These are phyloP conservation scores for Russula griseocarnosa DNA, from an alignment of 768 basidiomycete genomes.

Conservation along the genomic window DNA sequence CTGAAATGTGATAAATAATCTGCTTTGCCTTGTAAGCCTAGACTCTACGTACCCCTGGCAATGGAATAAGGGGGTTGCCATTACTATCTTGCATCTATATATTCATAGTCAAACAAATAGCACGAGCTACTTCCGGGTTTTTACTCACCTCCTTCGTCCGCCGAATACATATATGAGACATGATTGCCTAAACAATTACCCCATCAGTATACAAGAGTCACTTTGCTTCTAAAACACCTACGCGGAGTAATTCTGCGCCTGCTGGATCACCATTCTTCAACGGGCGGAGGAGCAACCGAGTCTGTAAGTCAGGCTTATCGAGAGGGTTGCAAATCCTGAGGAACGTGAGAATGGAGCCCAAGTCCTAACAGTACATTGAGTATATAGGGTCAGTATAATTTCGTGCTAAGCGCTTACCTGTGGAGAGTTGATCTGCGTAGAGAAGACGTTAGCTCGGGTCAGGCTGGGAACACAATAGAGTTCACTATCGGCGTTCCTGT, in stretches of 20 bases:
- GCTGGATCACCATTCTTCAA: slow-evolving; percentile 61
- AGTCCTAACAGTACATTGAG: slow-evolving; percentile 51
- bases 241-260: slow-evolving; percentile 69
- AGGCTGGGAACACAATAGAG: slow-evolving; percentile 12
- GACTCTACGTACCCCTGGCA: slow-evolving; percentile 44
- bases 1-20: slow-evolving; percentile 34
- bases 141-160: slow-evolving; percentile 70
- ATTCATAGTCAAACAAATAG: slow-evolving; percentile 6
- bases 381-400: neutral
- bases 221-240: slow-evolving; percentile 33
- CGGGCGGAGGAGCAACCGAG: slow-evolving; percentile 72
- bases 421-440: slow-evolving; percentile 69
- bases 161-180: slow-evolving; percentile 74
- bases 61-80: slow-evolving; percentile 66
- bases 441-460: neutral
- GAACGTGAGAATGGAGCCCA: slow-evolving; percentile 83
- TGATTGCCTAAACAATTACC: slow-evolving; percentile 51
- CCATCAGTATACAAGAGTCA: slow-evolving; percentile 1
- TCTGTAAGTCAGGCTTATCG: slow-evolving; percentile 80
- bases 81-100: slow-evolving; percentile 75
- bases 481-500: slow-evolving; percentile 88
- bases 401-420: slow-evolving; percentile 39
- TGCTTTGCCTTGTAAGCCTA: slow-evolving; percentile 41
- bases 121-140: slow-evolving; percentile 4
- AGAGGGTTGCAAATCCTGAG: slow-evolving; percentile 81